These are phyloP conservation scores for Collybia nuda DNA, from an alignment of 768 basidiomycete genomes.

Conservation along the genomic window DNA sequence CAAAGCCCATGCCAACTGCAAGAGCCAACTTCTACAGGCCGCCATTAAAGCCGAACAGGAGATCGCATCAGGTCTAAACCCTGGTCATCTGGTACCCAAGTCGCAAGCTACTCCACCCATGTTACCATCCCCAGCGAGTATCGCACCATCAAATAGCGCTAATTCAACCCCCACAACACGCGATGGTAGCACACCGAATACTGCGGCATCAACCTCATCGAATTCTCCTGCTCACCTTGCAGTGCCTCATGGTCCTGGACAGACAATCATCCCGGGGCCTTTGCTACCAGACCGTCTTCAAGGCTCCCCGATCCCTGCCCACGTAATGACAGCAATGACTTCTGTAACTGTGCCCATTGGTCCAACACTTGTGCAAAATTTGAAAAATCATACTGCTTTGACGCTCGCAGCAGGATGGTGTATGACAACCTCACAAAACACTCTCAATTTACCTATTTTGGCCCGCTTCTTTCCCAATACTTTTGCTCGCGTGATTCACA, in stretches of 20 bases:
- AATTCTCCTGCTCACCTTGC: conserved; percentile 29
- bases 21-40: conserved; percentile 38
- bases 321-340: conserved; percentile 42
- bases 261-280: conserved; percentile 32
- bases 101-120: conserved; percentile 60
- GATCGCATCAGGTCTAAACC: conserved; percentile 22
- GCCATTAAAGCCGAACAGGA: conserved; percentile 38
- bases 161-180: conserved; percentile 76
- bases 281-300: conserved; percentile 38
- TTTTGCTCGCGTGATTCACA: conserved; percentile 70
- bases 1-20: conserved; percentile 31
- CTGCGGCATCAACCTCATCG: conserved; percentile 28
- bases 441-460: conserved; percentile 65
- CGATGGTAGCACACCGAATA: conserved; percentile 54
- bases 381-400: conserved; percentile 41
- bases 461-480: conserved; percentile 74
- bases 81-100: conserved; percentile 32
- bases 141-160: conserved; percentile 64
- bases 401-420: conserved; percentile 43
- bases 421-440: conserved; percentile 48
- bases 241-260: conserved; percentile 26
- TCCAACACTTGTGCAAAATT: conserved; percentile 36
- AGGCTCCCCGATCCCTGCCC: conserved; percentile 37
- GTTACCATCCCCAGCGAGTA: conserved; percentile 79
- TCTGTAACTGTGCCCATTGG: conserved; percentile 43